A percentile compares a stretch with the other conserved stretches of the same genome.
Evolutionary conservation across 495 filamentous ascomycete genomes (phyloP).

Genomic region (Aspergillus carlsbadensis): DNA sequence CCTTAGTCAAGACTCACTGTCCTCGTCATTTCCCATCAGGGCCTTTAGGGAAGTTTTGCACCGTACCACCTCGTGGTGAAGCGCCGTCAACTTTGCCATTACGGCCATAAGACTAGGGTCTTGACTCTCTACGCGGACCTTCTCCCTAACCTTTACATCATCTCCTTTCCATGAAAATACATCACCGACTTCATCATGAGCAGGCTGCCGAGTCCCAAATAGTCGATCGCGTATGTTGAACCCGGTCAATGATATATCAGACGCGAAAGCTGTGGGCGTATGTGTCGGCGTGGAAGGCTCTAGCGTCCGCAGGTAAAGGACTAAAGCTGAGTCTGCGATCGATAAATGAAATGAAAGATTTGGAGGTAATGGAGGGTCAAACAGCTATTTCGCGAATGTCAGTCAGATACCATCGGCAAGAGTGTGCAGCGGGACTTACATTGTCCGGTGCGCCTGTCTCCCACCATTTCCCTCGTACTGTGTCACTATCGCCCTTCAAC

Average conservation of each 20-base stretch:
- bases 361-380: slow-evolving; percentile 58
- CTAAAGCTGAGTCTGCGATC: slow-evolving; percentile 73
- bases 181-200: slow-evolving; percentile 79
- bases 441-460: slow-evolving; percentile 52
- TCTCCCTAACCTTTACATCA: slow-evolving; percentile 84
- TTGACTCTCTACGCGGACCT: slow-evolving; percentile 85
- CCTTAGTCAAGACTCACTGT: slow-evolving; percentile 14
- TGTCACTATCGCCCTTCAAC: slow-evolving; percentile 49
- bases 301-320: slow-evolving; percentile 77
- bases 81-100: slow-evolving; percentile 79
- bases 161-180: slow-evolving; percentile 66
- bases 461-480: slow-evolving; percentile 55
- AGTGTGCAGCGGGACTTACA: slow-evolving; percentile 30
- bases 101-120: slow-evolving; percentile 88
- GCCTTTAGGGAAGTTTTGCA: slow-evolving; percentile 71
- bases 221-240: slow-evolving; percentile 59
- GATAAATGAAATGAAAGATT: slow-evolving; percentile 72
- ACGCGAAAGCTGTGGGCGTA: slow-evolving; percentile 57
- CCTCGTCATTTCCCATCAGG: slow-evolving; percentile 69
- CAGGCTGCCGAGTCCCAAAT: slow-evolving; percentile 52
- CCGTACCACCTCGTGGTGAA: slow-evolving; percentile 70
- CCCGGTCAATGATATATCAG: slow-evolving; percentile 52
- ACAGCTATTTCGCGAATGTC: slow-evolving; percentile 30
- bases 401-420: background rate
- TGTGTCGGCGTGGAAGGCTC: slow-evolving; percentile 61